Conservation (phyloP, 1,139 yeast genomes). For the Diutina pseudorugosa region DNA sequence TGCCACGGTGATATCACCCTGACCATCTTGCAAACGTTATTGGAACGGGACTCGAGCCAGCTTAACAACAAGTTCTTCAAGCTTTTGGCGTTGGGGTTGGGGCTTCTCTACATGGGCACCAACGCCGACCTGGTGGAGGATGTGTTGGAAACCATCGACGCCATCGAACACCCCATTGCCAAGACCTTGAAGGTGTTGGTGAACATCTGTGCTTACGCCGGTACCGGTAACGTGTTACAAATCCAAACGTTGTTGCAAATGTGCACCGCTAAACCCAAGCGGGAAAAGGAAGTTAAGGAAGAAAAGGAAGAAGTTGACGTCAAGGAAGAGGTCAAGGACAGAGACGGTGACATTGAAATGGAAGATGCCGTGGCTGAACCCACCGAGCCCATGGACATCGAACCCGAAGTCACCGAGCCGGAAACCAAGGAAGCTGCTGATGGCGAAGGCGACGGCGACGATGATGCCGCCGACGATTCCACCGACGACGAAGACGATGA, state of each 20-base stretch:
- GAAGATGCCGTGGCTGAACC: slow-evolving; percentile 9
- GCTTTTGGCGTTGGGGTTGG: slow-evolving; percentile 86
- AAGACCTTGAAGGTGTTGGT: slow-evolving; percentile 84
- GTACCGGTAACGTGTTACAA: slow-evolving; percentile 94
- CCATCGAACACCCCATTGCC: slow-evolving; percentile 90
- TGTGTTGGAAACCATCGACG: slow-evolving; percentile 86
- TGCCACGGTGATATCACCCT: slow-evolving; percentile 92
- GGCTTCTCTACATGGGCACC: slow-evolving; percentile 74
- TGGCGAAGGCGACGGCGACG: slow-evolving; percentile 10
- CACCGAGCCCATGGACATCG: slow-evolving; percentile 10
- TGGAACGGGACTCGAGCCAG: slow-evolving; percentile 74
- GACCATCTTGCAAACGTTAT: slow-evolving; percentile 75
- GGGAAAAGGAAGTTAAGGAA: slow-evolving; percentile 8
- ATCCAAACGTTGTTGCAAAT: slow-evolving; percentile 85
- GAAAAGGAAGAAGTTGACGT: slow-evolving; percentile 7
- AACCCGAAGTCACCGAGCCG: slow-evolving; percentile 11
- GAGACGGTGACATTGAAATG: slow-evolving; percentile 12
- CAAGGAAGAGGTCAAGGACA: slow-evolving; percentile 10
- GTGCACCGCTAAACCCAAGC: slow-evolving; percentile 53
- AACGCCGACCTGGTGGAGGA: slow-evolving; percentile 93
- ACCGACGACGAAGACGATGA: slow-evolving; percentile 22
- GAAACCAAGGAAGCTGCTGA: slow-evolving; percentile 12
- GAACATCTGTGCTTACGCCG: slow-evolving; percentile 91
- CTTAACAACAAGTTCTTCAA: slow-evolving; percentile 79
- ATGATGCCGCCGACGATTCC: slow-evolving; percentile 16